Conservation (phyloP, 1,139 yeast species). For the Scheffersomyces illinoinensis region DNA sequence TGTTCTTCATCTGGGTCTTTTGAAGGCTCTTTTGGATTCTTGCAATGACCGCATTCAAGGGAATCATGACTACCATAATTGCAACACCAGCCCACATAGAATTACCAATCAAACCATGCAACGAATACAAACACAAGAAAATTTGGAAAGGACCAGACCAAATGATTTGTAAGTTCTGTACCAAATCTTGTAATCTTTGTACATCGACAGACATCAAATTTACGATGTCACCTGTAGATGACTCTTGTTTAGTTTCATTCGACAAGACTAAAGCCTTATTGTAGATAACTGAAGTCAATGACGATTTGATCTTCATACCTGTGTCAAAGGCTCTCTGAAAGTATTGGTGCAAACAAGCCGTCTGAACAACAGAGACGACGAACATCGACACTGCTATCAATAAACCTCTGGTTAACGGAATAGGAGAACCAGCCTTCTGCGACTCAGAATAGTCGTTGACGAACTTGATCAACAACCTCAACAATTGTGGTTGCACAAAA, state of each 20-base stretch:
- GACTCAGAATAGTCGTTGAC: conserved; percentile 72
- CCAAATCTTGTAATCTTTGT: conserved; percentile 87
- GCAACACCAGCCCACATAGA: conserved; percentile 97
- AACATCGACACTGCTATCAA: conserved; percentile 87
- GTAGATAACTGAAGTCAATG: conserved; percentile 78
- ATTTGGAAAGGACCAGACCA: conserved; percentile 99
- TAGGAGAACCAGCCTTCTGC: conserved; percentile 26
- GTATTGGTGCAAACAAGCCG: conserved; percentile 87
- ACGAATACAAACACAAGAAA: conserved; percentile 70
- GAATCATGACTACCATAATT: conserved; percentile 82
- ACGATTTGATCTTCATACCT: conserved; percentile 86
- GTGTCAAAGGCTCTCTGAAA: conserved; percentile 85
- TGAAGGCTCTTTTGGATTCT: conserved; percentile 75
- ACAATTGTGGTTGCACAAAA: conserved; percentile 85
- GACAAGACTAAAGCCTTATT: conserved; percentile 79
- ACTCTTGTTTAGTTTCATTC: conserved; percentile 75
- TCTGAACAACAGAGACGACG: conserved; percentile 76
- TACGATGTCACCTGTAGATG: conserved; percentile 95
- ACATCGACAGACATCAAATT: conserved; percentile 97
- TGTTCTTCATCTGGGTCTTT: conserved; percentile 49
- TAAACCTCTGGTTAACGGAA: conserved; percentile 77
- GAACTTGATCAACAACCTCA: conserved; percentile 73
- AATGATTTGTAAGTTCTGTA: conserved; percentile 80
- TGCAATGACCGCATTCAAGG: conserved; percentile 76
- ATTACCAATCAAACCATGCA: conserved; percentile 77